These are phyloP conservation scores for Botrytis hyacinthi DNA, from an alignment of 2,329 filamentous ascomycete species.

Conservation along the genomic window DNA sequence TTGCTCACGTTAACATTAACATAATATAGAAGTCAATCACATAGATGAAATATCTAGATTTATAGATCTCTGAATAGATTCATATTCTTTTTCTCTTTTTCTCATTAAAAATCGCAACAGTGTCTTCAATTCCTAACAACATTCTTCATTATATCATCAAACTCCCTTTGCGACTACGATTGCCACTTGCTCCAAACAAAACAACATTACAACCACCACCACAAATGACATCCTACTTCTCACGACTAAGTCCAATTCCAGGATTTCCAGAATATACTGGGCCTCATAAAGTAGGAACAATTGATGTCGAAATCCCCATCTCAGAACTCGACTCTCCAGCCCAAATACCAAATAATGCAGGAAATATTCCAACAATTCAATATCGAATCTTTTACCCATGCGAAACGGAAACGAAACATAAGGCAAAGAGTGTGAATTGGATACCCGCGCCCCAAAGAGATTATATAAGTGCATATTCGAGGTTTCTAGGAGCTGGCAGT, in stretches of 20 bases:
- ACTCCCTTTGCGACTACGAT: background rate
- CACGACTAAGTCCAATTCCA: constrained; percentile 65
- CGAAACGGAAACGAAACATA: constrained; percentile 41
- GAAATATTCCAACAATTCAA: constrained; percentile 67
- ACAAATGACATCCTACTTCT: constrained; percentile 39
- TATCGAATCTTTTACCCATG: constrained; percentile 84
- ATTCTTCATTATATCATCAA: background rate
- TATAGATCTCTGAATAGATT: background rate
- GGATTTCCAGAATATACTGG: constrained; percentile 73
- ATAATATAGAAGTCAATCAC: background rate
- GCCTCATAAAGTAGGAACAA: constrained; percentile 73
- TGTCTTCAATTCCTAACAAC: constrained; percentile 6
- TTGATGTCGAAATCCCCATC: constrained; percentile 77
- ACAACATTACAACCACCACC: background rate
- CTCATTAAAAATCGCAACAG: background rate
- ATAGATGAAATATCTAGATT: background rate
- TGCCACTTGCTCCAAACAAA: background rate
- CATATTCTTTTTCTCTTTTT: background rate
- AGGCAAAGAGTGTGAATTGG: constrained; percentile 63
- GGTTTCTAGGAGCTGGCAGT: constrained; percentile 67
- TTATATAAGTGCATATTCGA: constrained; percentile 71
- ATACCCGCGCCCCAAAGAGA: constrained; percentile 73
- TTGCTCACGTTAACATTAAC: background rate
- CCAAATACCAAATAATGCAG: constrained; percentile 46
- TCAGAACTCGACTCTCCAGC: constrained; percentile 55